A percentile compares a stretch with the other conserved stretches of the same genome.
Conservation (phyloP, 371 early-diverging fungal genomes). For the Zychaea mexicana region DNA sequence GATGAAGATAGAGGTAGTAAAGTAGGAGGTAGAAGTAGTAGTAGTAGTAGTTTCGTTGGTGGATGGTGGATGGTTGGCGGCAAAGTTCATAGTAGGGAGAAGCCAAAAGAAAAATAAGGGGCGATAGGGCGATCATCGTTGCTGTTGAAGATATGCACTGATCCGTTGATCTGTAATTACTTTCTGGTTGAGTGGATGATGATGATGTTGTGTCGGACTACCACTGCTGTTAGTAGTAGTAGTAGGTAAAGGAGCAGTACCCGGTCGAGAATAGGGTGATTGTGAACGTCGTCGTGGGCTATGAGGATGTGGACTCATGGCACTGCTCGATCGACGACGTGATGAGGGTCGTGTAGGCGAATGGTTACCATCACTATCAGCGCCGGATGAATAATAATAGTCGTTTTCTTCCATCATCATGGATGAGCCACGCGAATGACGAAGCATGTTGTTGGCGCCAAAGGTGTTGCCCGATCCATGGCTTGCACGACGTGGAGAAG, state of each 20-base stretch:
- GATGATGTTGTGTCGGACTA: too few species aligned
- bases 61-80: too few species aligned
- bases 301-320: slow-evolving; percentile 1
- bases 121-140: slow-evolving; percentile 1
- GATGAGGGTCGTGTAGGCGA: slow-evolving; percentile 10
- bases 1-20: too few species aligned
- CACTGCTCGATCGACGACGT: slow-evolving; percentile 2
- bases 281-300: slow-evolving; percentile 6
- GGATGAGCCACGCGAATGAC: slow-evolving; percentile 18
- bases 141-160: slow-evolving; percentile 29
- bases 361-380: neutral
- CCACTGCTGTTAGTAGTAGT: too few species aligned
- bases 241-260: neutral
- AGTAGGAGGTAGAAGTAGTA: too few species aligned
- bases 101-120: neutral
- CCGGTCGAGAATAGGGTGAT: neutral
- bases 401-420: slow-evolving; percentile 9
- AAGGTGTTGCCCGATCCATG: slow-evolving; percentile 25
- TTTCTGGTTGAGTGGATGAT: slow-evolving; percentile 34
- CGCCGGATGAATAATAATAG: slow-evolving; percentile 6
- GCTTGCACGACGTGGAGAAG: slow-evolving; percentile 10
- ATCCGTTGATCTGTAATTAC: slow-evolving; percentile 40
- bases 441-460: slow-evolving; percentile 19
- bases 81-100: neutral
- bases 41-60: too few species aligned